phyloP scores from a whole-genome alignment of 2,329 filamentous ascomycete species.

The Juglanconis sp. region DNA sequence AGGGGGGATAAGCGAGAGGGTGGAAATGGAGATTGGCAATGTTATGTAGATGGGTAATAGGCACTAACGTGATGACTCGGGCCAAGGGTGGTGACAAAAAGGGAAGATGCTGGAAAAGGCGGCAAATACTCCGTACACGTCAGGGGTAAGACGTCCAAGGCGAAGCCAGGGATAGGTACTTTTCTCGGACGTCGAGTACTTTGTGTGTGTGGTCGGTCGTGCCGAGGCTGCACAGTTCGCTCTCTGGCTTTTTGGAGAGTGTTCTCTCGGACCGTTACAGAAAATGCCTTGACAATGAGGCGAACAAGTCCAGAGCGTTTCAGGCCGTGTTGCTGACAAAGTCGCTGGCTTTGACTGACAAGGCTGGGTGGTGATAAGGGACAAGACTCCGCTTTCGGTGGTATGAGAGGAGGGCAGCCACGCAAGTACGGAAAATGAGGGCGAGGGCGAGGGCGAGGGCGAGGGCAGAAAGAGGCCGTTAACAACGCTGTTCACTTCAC shows the following conservation, averaged over 20 bases:
- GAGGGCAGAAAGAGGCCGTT: background rate
- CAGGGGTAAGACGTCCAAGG: constrained; percentile 5
- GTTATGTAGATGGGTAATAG: constrained; percentile 6
- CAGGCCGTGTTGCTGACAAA: constrained; percentile 6
- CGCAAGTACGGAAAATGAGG: background rate
- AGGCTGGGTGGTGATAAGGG: constrained; percentile 16
- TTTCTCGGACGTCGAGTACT: background rate
- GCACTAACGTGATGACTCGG: constrained; percentile 13
- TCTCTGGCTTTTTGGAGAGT: background rate
- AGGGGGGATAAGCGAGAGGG: background rate
- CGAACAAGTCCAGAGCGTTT: background rate
- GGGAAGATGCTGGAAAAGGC: constrained; percentile 20
- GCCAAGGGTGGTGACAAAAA: constrained; percentile 6
- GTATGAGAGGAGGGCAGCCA: constrained; percentile 1
- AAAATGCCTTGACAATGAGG: background rate
- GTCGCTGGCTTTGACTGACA: constrained; percentile 5
- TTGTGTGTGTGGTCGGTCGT: background rate
- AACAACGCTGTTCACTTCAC: no score
- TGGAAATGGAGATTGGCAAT: constrained; percentile 16
- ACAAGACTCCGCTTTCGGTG: constrained; percentile 21
- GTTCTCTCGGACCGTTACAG: background rate
- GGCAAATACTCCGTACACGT: constrained; percentile 10
- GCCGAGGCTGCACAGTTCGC: background rate
- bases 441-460: background rate
- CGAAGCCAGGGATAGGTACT: background rate